Evolutionary conservation across 208 protist genomes (phyloP).

Genomic region (Wallacemonas sp.): DNA sequence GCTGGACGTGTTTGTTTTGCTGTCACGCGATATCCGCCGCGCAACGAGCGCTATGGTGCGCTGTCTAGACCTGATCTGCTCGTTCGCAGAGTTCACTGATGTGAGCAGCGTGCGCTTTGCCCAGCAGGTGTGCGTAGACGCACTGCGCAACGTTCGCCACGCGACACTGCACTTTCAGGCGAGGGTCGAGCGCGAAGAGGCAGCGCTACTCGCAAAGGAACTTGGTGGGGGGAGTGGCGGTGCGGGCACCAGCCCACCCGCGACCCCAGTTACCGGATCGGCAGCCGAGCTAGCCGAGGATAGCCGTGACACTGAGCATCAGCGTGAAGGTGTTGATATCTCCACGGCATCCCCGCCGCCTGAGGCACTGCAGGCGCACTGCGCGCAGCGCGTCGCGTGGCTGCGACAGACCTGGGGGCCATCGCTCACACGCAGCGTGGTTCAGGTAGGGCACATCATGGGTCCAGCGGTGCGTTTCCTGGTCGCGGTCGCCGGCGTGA

Average conservation of each 20-base stretch:
- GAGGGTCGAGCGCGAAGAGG: conserved; percentile 27
- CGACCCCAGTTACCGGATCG: neutral
- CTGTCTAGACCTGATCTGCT: conserved; percentile 48
- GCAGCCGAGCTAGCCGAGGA: neutral
- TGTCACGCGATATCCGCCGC: conserved; percentile 53
- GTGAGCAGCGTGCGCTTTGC: conserved; percentile 53
- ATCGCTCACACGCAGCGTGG: conserved; percentile 47
- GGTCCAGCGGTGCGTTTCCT: conserved; percentile 49
- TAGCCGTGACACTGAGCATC: conserved; percentile 4
- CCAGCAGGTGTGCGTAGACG: conserved; percentile 65
- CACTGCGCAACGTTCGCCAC: conserved; percentile 62
- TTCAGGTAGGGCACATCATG: conserved; percentile 46
- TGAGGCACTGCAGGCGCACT: conserved; percentile 16
- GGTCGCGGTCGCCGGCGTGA: conserved; percentile 34
- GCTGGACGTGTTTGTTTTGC: conserved; percentile 24
- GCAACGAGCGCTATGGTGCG: conserved; percentile 49
- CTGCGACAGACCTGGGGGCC: conserved; percentile 49
- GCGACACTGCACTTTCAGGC: conserved; percentile 47
- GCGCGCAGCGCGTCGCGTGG: conserved; percentile 24
- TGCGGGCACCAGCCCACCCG: neutral
- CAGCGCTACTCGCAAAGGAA: conserved; percentile 1
- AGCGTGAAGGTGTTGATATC: no score
- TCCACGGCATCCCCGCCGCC: neutral
- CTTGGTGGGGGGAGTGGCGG: neutral
- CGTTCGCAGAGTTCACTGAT: conserved; percentile 43